Evolutionary conservation across 768 basidiomycete genomes (phyloP).

Genomic region (Lentinus brumalis): DNA sequence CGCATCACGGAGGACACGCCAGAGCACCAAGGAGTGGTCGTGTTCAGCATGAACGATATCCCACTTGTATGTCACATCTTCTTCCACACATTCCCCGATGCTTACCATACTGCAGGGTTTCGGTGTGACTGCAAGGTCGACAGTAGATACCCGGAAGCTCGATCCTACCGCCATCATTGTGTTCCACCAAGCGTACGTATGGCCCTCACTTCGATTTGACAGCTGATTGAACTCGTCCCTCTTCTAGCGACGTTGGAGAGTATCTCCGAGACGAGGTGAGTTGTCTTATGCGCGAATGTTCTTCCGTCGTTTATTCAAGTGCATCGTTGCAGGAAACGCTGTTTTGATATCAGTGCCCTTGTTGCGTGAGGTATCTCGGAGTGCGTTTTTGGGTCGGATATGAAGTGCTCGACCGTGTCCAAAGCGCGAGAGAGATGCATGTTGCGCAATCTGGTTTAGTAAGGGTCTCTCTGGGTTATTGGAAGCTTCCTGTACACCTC

Average conservation of each 20-base stretch:
- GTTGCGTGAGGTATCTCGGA: not conserved
- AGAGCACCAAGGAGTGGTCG: conserved; percentile 97
- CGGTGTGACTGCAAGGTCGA: conserved; percentile 95
- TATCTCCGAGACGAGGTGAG: conserved; percentile 94
- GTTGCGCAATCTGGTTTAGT: conserved; percentile 4
- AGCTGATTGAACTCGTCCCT: conserved; percentile 1
- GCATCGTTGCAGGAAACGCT: conserved; percentile 66
- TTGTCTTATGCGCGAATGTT: conserved; percentile 1
- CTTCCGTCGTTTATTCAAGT: conserved; percentile 1
- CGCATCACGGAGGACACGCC: conserved; percentile 98
- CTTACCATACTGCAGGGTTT: conserved; percentile 68
- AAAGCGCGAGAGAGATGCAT: conserved; percentile 12
- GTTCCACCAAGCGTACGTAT: conserved; percentile 91
- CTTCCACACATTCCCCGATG: not conserved
- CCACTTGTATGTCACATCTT: conserved; percentile 66
- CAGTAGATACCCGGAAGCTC: conserved; percentile 93
- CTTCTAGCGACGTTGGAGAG: conserved; percentile 89
- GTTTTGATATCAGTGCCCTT: conserved; percentile 46
- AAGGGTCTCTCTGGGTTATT: not conserved
- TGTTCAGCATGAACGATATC: conserved; percentile 94
- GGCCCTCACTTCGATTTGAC: not conserved
- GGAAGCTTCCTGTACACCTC: conserved; percentile 4
- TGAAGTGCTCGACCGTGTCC: conserved; percentile 46
- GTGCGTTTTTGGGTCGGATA: conserved; percentile 30
- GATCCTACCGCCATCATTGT: conserved; percentile 98